Base-by-base conservation (phyloP, 1,284 basidiomycete genomes). In the Veloporphyrellus conicus region DNA sequence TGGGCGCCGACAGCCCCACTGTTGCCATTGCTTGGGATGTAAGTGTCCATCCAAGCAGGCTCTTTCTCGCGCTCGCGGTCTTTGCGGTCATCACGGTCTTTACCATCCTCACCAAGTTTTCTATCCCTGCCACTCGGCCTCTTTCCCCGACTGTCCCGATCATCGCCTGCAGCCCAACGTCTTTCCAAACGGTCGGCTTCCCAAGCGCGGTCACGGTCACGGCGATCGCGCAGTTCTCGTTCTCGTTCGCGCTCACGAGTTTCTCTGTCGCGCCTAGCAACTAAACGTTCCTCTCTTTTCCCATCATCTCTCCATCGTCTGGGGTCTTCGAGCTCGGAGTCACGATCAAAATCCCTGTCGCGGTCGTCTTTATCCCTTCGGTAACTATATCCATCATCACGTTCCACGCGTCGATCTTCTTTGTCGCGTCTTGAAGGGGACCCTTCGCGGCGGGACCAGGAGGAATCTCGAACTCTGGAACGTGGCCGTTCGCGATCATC, bases 11-110 rank as follows among this genome's bases (percentile, higher is more conserved):
- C 70, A 47, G 87, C 82, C 12, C 81, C 84, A 46, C 71, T 69
- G 34, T 70, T 71, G n/a, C 76, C 63, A 34, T 74, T 73, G 36
- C 68, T 71, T 3, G 86, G 82, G 53, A 87, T 76, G 60, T 90
- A 90, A n/a, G 87, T 83, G 54, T 90, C 88, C 87, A 93, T 91
- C 90, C 90, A 93, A 15, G 90, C 90, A 18, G 90, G 90, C 61
- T 91, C 87, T 58, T 84, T 90, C 70, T 88, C 87, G 61, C 77
- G 81, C 58, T 83, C 81, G 54, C 75, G 69, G 40, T 81, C 79
- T 39, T 71, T 68, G 43, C 75, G 71, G 38, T 77, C 76, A 48
- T 79, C 81, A 49, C 72, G 72, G 34, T 79, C 78, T 57, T 75
- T 78, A 18, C 65, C 68, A 44, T 84, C 83, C 27, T 84, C 82